These are phyloP conservation scores for Solanum appendiculatum DNA, from an alignment of 257 asterid genomes.

Conservation along the genomic window DNA sequence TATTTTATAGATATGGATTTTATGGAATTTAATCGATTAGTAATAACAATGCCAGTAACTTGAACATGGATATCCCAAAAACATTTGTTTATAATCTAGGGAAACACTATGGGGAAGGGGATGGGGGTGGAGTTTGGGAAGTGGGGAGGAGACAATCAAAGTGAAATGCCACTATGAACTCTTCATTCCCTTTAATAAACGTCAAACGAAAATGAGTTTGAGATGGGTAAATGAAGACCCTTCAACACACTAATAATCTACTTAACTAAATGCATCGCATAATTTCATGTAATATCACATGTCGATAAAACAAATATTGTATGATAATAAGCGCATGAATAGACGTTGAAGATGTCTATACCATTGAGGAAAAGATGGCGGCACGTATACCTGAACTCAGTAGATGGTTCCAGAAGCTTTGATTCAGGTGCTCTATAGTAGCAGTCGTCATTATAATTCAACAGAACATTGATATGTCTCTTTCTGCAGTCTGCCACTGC, in stretches of 20 bases:
- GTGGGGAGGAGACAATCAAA: not conserved
- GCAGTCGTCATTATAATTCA: not conserved
- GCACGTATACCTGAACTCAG: conserved; percentile 1
- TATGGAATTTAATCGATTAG: too few species aligned
- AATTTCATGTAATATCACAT: not conserved
- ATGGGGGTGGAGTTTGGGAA: too few species aligned
- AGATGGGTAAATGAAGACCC: not conserved
- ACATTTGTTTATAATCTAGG: too few species aligned
- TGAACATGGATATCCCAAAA: too few species aligned
- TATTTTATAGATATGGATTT: too few species aligned
- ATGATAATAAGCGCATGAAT: not conserved
- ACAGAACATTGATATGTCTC: not conserved
- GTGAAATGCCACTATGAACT: not conserved
- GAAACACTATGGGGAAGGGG: not conserved
- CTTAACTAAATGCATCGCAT: not conserved
- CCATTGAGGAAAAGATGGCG: not conserved
- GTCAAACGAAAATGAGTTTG: not conserved
- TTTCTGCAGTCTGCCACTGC: conserved; percentile 8
- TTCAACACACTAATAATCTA: not conserved
- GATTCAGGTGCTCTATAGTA: not conserved
- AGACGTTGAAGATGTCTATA: not conserved
- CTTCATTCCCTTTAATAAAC: not conserved
- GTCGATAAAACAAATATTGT: not conserved
- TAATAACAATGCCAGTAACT: too few species aligned
- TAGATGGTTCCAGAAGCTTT: not conserved